Percentiles rank a stretch among this genome's conserved stretches.
phyloP scores from a whole-genome alignment of 148 eudicot genomes.

The Arbutus unedo region DNA sequence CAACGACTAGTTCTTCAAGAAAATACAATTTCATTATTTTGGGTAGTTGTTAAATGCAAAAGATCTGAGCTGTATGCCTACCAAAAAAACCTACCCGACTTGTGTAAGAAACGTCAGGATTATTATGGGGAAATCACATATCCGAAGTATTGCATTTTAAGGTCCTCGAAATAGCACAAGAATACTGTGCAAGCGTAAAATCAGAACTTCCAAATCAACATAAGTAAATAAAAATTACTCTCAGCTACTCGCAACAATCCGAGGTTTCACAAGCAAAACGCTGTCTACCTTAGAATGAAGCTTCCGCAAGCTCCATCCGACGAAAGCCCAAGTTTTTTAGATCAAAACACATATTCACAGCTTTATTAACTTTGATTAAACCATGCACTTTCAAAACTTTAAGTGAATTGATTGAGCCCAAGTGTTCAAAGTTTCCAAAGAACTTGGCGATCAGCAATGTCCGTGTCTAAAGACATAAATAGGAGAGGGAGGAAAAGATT shows the following conservation, averaged over 20 bases:
- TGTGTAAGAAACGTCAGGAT: background rate
- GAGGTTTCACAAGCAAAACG: background rate
- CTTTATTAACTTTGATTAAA: background rate
- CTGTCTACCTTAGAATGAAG: background rate
- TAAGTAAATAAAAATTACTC: background rate
- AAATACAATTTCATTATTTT: background rate
- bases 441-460: background rate
- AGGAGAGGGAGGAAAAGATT: background rate
- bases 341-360: background rate
- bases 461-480: too few species aligned
- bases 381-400: background rate
- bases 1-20: background rate
- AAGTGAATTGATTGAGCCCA: background rate
- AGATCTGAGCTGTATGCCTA: too few species aligned
- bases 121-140: too few species aligned
- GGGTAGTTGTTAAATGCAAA: too few species aligned
- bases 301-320: background rate
- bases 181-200: background rate
- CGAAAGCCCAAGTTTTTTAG: background rate
- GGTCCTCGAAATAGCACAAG: background rate
- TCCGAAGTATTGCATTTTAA: too few species aligned
- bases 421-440: background rate
- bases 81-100: background rate
- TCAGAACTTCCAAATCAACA: background rate
- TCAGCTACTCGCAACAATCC: background rate